Evolutionary conservation across 345 rosid species (phyloP).

Genomic region (Camelina neglecta): DNA sequence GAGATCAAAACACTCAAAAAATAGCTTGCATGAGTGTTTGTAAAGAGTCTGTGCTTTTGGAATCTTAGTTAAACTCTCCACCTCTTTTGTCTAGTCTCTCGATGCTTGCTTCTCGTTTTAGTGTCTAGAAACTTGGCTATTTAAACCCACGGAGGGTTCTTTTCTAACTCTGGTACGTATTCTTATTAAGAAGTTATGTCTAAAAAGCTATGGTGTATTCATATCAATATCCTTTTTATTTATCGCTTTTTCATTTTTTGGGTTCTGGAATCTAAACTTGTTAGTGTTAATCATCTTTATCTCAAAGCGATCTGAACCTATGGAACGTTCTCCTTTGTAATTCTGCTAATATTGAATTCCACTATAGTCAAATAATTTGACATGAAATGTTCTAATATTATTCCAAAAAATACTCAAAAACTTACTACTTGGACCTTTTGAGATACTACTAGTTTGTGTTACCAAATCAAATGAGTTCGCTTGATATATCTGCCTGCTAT

Average conservation of each 20-base stretch:
- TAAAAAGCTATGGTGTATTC: no score
- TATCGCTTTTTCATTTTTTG: not conserved
- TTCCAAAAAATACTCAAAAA: not conserved
- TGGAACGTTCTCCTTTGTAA: not conserved
- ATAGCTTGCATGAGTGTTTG: not conserved
- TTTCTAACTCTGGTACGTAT: no score
- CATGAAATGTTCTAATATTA: not conserved
- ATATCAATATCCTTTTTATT: no score
- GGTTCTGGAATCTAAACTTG: not conserved
- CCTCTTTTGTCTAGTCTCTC: no score
- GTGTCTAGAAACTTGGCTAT: no score
- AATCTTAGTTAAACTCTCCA: no score
- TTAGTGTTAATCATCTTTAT: not conserved
- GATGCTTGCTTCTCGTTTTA: no score
- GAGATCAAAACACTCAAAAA: not conserved
- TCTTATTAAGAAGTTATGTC: no score
- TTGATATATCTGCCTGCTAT: not conserved
- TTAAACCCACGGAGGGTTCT: no score
- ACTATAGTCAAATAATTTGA: not conserved
- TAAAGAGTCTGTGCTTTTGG: not conserved
- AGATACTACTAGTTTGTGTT: no score
- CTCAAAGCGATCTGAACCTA: not conserved
- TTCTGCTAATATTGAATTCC: not conserved
- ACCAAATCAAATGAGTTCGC: no score
- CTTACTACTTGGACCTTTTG: not conserved